Conservation (phyloP, 192 early-diverging fungal genomes). For the Backusella tuberculispora region DNA sequence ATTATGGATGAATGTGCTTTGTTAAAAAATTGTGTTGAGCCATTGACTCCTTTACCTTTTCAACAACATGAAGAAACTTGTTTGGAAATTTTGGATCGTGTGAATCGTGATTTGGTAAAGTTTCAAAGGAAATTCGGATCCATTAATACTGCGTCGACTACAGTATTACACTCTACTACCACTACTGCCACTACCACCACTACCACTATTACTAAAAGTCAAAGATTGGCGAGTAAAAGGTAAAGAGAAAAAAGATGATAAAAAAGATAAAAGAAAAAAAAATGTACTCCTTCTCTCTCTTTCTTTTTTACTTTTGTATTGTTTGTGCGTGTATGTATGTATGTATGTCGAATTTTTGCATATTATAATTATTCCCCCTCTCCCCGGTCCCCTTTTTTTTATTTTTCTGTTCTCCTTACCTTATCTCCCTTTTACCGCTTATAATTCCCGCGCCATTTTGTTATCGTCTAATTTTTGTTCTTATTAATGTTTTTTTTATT, state of each 20-base stretch:
- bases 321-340: too few relatives aligned
- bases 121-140: constrained; percentile 54
- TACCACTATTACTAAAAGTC: background rate
- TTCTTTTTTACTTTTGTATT: background rate
- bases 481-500: too few relatives aligned
- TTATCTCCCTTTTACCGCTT: too few relatives aligned
- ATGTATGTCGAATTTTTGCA: too few relatives aligned
- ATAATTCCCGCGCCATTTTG: too few relatives aligned
- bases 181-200: background rate
- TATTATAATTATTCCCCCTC: too few relatives aligned
- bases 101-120: constrained; percentile 53
- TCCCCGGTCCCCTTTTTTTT: too few relatives aligned
- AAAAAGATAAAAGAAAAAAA: too few relatives aligned
- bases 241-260: too few relatives aligned
- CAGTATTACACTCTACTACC: background rate
- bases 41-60: background rate
- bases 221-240: background rate
- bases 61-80: constrained; percentile 30
- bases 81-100: constrained; percentile 55
- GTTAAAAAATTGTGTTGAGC: background rate
- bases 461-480: too few relatives aligned
- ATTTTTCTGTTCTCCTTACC: too few relatives aligned
- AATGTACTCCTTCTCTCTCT: too few relatives aligned
- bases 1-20: constrained; percentile 23
- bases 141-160: background rate